phyloP scores from a whole-genome alignment of 164 flowering plant species.

The Pachysandra terminalis region DNA sequence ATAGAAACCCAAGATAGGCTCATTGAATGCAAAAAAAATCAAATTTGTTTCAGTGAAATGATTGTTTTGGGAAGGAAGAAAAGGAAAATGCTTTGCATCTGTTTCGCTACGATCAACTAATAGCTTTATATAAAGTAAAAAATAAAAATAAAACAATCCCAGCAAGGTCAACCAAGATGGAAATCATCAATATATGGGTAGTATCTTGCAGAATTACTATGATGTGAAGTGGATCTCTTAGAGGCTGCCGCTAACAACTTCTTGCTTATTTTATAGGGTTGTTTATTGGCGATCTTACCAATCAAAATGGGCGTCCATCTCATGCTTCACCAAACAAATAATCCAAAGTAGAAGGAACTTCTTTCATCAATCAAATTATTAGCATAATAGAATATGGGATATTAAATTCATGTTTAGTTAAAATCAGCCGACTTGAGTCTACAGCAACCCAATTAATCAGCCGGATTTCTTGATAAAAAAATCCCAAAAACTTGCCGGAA shows the following conservation, averaged over 20 bases:
- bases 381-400: background rate
- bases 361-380: constrained; percentile 1
- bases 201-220: constrained; percentile 20
- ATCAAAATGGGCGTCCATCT: constrained; percentile 16
- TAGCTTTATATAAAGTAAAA: background rate
- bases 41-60: constrained; percentile 23
- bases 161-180: constrained; percentile 16
- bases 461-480: constrained; percentile 27
- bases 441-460: constrained; percentile 21
- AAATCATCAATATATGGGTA: constrained; percentile 8
- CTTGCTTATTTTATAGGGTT: constrained; percentile 8
- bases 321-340: constrained; percentile 1
- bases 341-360: constrained; percentile 3
- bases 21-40: constrained; percentile 7
- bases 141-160: constrained; percentile 5
- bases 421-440: background rate
- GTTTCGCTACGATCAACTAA: constrained; percentile 13
- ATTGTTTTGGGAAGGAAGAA: constrained; percentile 22
- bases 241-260: constrained; percentile 6
- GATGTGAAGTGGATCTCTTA: constrained; percentile 21
- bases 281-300: constrained; percentile 16
- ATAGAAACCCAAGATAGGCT: background rate
- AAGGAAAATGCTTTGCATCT: constrained; percentile 16
- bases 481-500: constrained; percentile 19
- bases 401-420: background rate